phyloP scores from a whole-genome alignment of 306 rosid genomes.

The Rubus idaeus region DNA sequence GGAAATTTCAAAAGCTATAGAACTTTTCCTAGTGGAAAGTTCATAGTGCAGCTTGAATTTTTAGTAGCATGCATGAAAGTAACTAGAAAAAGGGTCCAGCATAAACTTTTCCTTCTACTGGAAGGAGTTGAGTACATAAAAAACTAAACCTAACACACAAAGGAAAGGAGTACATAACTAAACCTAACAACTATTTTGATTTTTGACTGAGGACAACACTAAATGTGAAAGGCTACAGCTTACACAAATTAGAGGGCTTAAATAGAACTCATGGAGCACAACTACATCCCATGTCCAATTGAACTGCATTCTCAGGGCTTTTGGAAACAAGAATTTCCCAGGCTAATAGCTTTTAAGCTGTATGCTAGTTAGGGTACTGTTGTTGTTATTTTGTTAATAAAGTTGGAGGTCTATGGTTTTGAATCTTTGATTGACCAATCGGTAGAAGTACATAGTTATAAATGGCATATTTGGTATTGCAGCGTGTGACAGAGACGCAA shows the following conservation, averaged over 20 bases:
- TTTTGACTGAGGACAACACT: background rate
- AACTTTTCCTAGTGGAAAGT: background rate
- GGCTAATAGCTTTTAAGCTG: background rate
- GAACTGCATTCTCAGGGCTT: background rate
- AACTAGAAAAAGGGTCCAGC: background rate
- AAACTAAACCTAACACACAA: background rate
- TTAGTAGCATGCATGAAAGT: background rate
- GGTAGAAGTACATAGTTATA: background rate
- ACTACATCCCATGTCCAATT: background rate
- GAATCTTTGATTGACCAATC: constrained; percentile 1
- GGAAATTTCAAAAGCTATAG: background rate
- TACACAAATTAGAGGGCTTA: background rate
- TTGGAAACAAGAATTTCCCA: background rate
- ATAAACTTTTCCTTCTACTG: background rate
- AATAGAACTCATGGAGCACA: background rate
- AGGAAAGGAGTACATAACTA: background rate
- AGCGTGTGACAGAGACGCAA: constrained; percentile 80
- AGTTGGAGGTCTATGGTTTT: background rate
- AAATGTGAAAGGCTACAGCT: background rate
- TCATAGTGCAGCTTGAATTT: background rate
- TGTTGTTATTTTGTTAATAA: background rate
- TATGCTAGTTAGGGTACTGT: background rate
- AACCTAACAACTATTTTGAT: background rate
- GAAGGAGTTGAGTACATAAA: background rate
- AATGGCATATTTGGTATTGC: constrained; percentile 33